phyloP scores from a whole-genome alignment of 2,329 filamentous ascomycete genomes.

The Xenoacremonium recifei region DNA sequence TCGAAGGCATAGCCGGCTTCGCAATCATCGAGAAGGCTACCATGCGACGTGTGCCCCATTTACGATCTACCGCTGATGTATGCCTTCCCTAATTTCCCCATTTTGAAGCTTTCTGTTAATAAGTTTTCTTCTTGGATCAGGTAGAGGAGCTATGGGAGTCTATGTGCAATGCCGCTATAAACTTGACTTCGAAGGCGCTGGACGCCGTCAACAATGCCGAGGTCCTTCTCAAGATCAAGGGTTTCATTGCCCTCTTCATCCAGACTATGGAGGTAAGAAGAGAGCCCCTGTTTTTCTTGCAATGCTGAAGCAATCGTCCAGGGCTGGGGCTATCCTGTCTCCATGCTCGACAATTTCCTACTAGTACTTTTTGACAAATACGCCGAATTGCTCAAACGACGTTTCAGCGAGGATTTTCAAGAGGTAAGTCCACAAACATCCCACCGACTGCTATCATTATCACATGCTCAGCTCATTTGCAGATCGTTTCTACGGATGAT shows the following conservation, averaged over 20 bases:
- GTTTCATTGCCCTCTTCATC: constrained; percentile 88
- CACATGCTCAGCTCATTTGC: constrained; percentile 13
- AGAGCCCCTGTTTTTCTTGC: constrained; percentile 67
- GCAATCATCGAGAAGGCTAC: constrained; percentile 95
- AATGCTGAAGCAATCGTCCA: constrained; percentile 50
- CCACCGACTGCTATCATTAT: constrained; percentile 3
- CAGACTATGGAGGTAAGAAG: constrained; percentile 87
- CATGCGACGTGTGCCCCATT: constrained; percentile 79
- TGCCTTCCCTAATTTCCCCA: constrained; percentile 28
- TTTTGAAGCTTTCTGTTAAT: background rate
- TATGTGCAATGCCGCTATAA: constrained; percentile 87
- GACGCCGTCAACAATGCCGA: constrained; percentile 84
- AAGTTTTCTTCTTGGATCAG: constrained; percentile 41
- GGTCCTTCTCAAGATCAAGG: constrained; percentile 89
- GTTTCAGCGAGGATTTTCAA: constrained; percentile 94
- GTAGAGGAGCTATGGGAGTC: constrained; percentile 99
- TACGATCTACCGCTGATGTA: constrained; percentile 81
- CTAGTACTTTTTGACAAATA: constrained; percentile 93
- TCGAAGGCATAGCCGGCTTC: constrained; percentile 94
- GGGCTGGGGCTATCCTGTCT: constrained; percentile 88
- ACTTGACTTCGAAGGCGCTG: constrained; percentile 76
- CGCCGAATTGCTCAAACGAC: constrained; percentile 81
- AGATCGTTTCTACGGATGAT: constrained; percentile 86
- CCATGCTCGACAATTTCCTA: constrained; percentile 77
- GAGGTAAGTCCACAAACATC: constrained; percentile 54